phyloP scores from a whole-genome alignment of 139 green algal species.

The Pycnococcus provasolii region DNA sequence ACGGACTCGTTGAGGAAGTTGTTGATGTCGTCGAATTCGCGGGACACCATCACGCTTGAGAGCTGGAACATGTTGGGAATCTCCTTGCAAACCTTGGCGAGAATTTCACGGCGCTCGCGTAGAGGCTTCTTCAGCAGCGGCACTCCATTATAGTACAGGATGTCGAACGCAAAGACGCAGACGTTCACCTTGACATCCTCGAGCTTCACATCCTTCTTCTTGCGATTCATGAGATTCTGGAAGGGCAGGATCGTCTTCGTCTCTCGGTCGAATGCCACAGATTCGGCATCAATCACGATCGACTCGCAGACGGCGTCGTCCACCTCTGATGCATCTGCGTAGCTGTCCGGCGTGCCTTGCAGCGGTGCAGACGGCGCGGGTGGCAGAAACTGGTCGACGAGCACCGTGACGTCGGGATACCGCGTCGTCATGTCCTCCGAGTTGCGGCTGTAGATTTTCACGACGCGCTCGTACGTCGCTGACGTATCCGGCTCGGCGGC shows the following conservation, averaged over 20 bases:
- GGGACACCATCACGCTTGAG: constrained; percentile 59
- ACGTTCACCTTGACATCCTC: constrained; percentile 83
- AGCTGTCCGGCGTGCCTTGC: constrained; percentile 11
- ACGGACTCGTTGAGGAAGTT: constrained; percentile 84
- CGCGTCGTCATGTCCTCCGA: constrained; percentile 84
- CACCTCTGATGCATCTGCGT: not conserved
- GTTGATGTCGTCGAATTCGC: constrained; percentile 74
- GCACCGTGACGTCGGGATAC: constrained; percentile 77
- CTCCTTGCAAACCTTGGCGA: constrained; percentile 53
- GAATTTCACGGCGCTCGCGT: constrained; percentile 46
- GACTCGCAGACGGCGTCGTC: constrained; percentile 32
- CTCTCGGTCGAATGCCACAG: constrained; percentile 72
- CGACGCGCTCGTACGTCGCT: not conserved
- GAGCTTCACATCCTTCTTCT: constrained; percentile 77
- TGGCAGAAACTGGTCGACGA: constrained; percentile 41
- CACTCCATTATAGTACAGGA: constrained; percentile 85
- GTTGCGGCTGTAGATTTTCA: constrained; percentile 62
- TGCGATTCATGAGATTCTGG: constrained; percentile 71
- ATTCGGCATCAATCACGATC: constrained; percentile 85
- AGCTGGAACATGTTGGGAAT: constrained; percentile 64
- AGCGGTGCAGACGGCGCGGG: not conserved
- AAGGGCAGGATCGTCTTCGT: constrained; percentile 81
- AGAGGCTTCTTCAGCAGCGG: constrained; percentile 54
- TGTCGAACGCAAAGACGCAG: constrained; percentile 88
- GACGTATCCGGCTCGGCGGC: not conserved